These are phyloP conservation scores for Penicillium sp. DNA, from an alignment of 2,329 filamentous ascomycete species.

Conservation along the genomic window DNA sequence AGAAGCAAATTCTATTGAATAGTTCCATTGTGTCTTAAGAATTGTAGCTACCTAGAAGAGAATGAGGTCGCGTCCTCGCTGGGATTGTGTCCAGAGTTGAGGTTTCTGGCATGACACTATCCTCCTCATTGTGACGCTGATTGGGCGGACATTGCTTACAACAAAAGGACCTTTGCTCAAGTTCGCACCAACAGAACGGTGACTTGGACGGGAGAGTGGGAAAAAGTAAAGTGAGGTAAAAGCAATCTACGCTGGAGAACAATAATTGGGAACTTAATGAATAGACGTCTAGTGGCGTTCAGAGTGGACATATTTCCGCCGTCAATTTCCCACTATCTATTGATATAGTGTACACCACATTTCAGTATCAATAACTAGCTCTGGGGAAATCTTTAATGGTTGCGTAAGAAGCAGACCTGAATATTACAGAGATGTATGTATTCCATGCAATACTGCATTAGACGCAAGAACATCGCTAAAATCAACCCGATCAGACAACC, in stretches of 20 bases:
- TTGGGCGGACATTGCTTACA: background rate
- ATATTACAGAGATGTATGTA: background rate
- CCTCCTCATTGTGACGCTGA: background rate
- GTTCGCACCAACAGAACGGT: background rate
- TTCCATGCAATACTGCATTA: background rate
- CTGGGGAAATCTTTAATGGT: background rate
- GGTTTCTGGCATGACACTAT: background rate
- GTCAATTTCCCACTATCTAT: background rate
- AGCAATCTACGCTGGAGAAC: background rate
- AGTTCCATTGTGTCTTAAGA: background rate
- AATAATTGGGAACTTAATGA: background rate
- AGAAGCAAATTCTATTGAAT: background rate
- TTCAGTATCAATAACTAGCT: background rate
- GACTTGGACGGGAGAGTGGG: background rate
- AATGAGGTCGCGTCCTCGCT: background rate
- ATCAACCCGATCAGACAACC: conserved; percentile 1
- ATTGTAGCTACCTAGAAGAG: background rate
- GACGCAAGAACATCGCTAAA: background rate
- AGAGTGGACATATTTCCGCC: background rate
- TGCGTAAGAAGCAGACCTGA: background rate
- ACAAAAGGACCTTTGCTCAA: background rate
- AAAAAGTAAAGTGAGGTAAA: background rate
- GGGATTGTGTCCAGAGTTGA: background rate
- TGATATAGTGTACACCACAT: background rate
- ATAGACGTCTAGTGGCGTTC: background rate